Evolutionary conservation across 371 early-diverging fungal species (phyloP).

Genomic region (Syncephalis plumigaleata): DNA sequence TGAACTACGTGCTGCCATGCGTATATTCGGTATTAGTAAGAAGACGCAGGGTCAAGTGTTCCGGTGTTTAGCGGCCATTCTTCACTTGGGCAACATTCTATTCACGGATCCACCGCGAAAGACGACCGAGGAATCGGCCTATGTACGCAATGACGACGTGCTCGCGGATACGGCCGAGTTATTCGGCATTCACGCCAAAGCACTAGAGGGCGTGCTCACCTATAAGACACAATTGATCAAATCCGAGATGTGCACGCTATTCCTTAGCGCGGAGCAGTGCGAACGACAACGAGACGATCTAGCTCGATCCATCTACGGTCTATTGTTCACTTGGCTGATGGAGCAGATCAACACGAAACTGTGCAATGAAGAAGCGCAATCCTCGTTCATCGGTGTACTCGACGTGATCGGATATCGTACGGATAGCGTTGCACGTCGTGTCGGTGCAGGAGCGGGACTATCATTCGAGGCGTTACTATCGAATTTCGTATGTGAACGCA

Average conservation of each 20-base stretch:
- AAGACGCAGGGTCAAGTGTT: conserved; percentile 67
- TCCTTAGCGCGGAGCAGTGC: conserved; percentile 46
- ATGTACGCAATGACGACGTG: conserved; percentile 50
- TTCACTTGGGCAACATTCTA: conserved; percentile 78
- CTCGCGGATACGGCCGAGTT: conserved; percentile 69
- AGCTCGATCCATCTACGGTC: conserved; percentile 55
- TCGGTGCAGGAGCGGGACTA: conserved; percentile 23
- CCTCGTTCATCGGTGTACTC: conserved; percentile 51
- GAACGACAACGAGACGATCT: conserved; percentile 59
- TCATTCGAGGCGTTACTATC: conserved; percentile 55
- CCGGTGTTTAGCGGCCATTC: conserved; percentile 71
- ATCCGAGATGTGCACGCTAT: conserved; percentile 62
- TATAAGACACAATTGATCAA: conserved; percentile 42
- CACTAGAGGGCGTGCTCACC: conserved; percentile 46
- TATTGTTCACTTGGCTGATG: conserved; percentile 73
- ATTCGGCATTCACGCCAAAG: conserved; percentile 63
- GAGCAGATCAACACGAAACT: conserved; percentile 72
- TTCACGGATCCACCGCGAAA: conserved; percentile 50
- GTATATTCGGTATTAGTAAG: conserved; percentile 58
- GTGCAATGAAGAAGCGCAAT: conserved; percentile 34
- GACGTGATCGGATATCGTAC: conserved; percentile 46
- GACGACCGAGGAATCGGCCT: conserved; percentile 48
- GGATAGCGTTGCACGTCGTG: conserved; percentile 1
- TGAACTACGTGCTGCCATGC: conserved; percentile 56
- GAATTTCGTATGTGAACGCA: conserved; percentile 71